Conservation (phyloP, 2,329 filamentous ascomycete genomes). For the Cercospora citrullina region DNA sequence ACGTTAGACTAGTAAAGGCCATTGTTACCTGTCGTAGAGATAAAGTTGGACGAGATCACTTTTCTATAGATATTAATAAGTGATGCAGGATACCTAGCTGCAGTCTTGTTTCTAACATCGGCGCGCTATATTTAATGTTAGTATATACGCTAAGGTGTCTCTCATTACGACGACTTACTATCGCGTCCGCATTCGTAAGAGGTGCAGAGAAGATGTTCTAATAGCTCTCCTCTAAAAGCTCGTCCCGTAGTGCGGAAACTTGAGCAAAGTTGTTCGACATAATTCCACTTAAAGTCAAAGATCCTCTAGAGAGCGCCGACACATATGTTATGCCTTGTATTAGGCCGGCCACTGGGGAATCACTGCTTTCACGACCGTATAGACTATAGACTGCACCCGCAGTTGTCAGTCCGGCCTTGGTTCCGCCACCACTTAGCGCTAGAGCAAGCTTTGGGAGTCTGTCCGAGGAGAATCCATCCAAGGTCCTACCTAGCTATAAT, state of each 20-base stretch:
- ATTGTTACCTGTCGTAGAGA: conserved; percentile 10
- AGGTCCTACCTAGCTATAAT: conserved; percentile 11
- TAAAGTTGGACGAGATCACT: conserved; percentile 16
- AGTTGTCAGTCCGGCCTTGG: conserved; percentile 22
- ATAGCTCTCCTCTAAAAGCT: conserved; percentile 17
- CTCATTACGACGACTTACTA: conserved; percentile 1
- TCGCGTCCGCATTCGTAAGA: conserved; percentile 1
- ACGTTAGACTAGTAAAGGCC: conserved; percentile 10
- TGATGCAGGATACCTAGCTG: conserved; percentile 17
- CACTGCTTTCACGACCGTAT: conserved; percentile 15
- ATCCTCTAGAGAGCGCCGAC: conserved; percentile 20
- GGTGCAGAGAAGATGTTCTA: conserved; percentile 16
- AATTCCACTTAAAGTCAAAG: conserved; percentile 19
- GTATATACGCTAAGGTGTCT: neutral
- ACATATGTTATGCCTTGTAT: conserved; percentile 22
- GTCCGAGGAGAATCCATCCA: conserved; percentile 6
- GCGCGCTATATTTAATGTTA: conserved; percentile 5
- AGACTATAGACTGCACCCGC: conserved; percentile 20
- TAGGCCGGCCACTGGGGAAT: conserved; percentile 15
- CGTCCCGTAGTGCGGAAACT: conserved; percentile 14
- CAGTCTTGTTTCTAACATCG: conserved; percentile 18
- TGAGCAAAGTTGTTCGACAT: conserved; percentile 23
- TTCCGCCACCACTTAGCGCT: conserved; percentile 20
- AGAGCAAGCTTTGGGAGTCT: conserved; percentile 18
- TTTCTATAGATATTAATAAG: conserved; percentile 19